phyloP scores from a whole-genome alignment of 129 eudicot genomes.

The Chrysanthemum lavandulifolium region DNA sequence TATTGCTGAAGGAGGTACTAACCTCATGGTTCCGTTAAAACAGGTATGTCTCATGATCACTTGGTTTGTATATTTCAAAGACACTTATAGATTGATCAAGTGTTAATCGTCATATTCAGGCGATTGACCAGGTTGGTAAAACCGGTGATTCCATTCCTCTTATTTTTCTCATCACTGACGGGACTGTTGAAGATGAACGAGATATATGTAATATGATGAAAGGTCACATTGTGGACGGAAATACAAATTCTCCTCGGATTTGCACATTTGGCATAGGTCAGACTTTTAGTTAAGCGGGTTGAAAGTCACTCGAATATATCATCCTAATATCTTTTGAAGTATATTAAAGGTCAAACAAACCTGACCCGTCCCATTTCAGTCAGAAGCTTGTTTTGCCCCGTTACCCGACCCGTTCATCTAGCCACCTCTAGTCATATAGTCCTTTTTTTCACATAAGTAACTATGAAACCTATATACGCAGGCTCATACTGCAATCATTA shows the following conservation, averaged over 20 bases:
- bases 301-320: neutral
- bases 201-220: constrained; percentile 64
- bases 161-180: constrained; percentile 79
- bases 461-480: constrained; percentile 17
- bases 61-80: neutral
- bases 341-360: neutral
- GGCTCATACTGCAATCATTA: constrained; percentile 91
- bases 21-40: constrained; percentile 63
- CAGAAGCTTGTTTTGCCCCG: neutral
- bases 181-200: constrained; percentile 81
- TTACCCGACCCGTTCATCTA: neutral
- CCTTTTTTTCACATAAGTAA: neutral
- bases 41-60: constrained; percentile 46
- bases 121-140: constrained; percentile 59
- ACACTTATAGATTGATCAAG: constrained; percentile 3
- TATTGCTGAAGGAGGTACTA: constrained; percentile 67
- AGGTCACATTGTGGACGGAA: constrained; percentile 33
- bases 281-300: constrained; percentile 2
- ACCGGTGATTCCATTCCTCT: constrained; percentile 48
- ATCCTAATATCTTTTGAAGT: neutral
- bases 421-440: neutral
- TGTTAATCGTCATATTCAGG: constrained; percentile 44
- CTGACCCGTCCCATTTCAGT: neutral
- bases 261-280: constrained; percentile 90
- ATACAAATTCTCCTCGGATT: constrained; percentile 55